These are phyloP conservation scores for Dryas alaskensis DNA, from an alignment of 306 rosid genomes.

Conservation along the genomic window DNA sequence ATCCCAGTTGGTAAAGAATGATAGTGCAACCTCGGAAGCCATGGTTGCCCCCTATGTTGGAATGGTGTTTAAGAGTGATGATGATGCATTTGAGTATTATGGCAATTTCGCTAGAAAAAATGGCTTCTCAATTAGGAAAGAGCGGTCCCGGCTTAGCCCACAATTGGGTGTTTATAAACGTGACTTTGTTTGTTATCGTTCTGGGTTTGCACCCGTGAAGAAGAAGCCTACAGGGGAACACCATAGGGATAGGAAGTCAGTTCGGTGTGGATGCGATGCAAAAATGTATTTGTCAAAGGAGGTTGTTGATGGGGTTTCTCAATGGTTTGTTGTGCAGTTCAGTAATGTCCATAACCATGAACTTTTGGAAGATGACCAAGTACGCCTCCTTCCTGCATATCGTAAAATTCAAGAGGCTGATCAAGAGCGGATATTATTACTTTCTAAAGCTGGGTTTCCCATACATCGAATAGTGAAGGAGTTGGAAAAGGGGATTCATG, in stretches of 20 bases:
- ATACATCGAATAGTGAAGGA: slow-evolving; percentile 93
- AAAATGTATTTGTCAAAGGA: slow-evolving; percentile 93
- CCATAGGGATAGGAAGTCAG: slow-evolving; percentile 90
- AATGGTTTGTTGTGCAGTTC: slow-evolving; percentile 92
- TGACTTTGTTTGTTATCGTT: slow-evolving; percentile 93
- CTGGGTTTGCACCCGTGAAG: slow-evolving; percentile 87
- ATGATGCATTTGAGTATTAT: slow-evolving; percentile 90
- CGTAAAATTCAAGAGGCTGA: slow-evolving; percentile 87
- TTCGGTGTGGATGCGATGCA: slow-evolving; percentile 95
- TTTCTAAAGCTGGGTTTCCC: slow-evolving; percentile 91
- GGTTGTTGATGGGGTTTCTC: slow-evolving; percentile 74
- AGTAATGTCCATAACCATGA: slow-evolving; percentile 92
- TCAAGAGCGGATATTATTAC: slow-evolving; percentile 87
- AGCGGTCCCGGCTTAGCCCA: slow-evolving; percentile 88
- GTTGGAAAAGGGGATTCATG: slow-evolving; percentile 92
- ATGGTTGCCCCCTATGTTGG: slow-evolving; percentile 92
- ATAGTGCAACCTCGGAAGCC: slow-evolving; percentile 42
- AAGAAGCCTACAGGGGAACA: slow-evolving; percentile 78
- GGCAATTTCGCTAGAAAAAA: slow-evolving; percentile 81
- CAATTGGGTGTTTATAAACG: slow-evolving; percentile 91
- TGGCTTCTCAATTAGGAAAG: slow-evolving; percentile 89
- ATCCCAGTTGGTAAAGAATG: slow-evolving; percentile 55
- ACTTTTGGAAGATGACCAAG: slow-evolving; percentile 92
- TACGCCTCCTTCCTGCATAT: slow-evolving; percentile 90
- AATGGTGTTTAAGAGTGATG: slow-evolving; percentile 86